These are phyloP conservation scores for Hypoxylon perforatum DNA, from an alignment of 495 filamentous ascomycete genomes.

Conservation along the genomic window DNA sequence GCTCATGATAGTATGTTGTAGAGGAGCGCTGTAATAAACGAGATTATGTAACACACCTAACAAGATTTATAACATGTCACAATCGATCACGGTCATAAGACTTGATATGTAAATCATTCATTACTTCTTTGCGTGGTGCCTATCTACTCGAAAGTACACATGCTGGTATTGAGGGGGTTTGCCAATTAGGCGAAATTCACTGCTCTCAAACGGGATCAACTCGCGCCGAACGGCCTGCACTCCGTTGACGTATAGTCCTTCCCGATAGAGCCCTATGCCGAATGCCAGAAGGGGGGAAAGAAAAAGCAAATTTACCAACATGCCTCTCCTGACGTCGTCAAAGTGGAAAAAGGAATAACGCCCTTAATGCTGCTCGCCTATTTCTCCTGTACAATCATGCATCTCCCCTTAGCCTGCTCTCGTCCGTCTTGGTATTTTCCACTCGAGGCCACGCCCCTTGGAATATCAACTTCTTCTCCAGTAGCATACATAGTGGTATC, in stretches of 20 bases:
- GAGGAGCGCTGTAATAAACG: too few species aligned
- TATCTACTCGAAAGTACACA: conserved; percentile 30
- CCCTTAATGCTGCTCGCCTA: conserved; percentile 20
- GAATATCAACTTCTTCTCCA: too few species aligned
- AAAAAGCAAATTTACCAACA: conserved; percentile 12
- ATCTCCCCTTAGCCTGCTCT: too few species aligned
- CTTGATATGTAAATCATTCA: conserved; percentile 10
- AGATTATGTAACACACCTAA: too few species aligned
- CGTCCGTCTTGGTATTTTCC: too few species aligned
- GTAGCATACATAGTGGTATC: too few species aligned
- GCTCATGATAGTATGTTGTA: too few species aligned
- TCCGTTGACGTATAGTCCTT: conserved; percentile 32
- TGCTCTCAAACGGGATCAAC: conserved; percentile 15
- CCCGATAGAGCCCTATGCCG: conserved; percentile 26
- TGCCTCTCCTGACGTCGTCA: background rate
- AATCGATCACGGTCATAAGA: background rate
- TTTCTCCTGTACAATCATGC: conserved; percentile 32
- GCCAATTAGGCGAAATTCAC: background rate
- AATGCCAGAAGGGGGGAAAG: conserved; percentile 20
- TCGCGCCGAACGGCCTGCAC: conserved; percentile 41
- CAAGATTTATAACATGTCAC: too few species aligned
- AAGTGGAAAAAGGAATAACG: conserved; percentile 12
- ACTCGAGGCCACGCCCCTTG: too few species aligned
- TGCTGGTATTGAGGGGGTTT: conserved; percentile 19
- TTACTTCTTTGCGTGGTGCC: conserved; percentile 22